Evolutionary conservation across 352 stramenopile genomes (phyloP), one percentile per base, ranked within the genome.

Genomic region (Phytophthora cryptogea): DNA sequence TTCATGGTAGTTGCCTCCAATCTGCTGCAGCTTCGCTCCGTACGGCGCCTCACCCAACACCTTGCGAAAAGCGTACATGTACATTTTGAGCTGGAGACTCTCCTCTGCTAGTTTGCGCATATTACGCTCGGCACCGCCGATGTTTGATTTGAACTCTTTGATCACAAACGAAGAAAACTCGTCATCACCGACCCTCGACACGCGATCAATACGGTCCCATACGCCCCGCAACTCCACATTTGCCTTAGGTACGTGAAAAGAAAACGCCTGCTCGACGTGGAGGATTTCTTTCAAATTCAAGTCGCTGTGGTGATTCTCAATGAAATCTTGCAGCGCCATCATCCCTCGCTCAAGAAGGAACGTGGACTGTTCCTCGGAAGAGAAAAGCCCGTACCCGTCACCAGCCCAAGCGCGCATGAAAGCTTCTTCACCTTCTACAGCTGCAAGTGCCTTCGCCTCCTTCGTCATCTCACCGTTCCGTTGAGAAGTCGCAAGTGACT

Each of bases 111-210:
- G 54, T 40, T 71, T 77, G 23, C 64, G 58, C 56, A 90, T 70
- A 14, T 92, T 78, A 5, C 86, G 78, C 3, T 54, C 41, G 13
- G 68, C 59, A 6, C 72, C 72, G 41, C 76, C 73, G 51, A 91
- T 75, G 44, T 92, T 93, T 9, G 86, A 88, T 61, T 95, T 95
- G 69, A 92, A 95, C 65, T 95, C 86, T 47, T 88, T 77, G 17
- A 95, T 88, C 8, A 92, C 58, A 2, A 78, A 58, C 10, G 55
- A 58, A 9, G 49, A 63, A 30, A 41, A 47, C 2, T 26, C 46
- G 28, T 59, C 23, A 20, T 16, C 42, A 33, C 28, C 42, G 26
- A 13, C 2, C 39, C 37, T 52, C 0, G 43, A 64, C 40, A 60
- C 39, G 17, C 20, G 68, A 26, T 95, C 86, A 28, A 95, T 76